A percentile compares a stretch with the other conserved stretches of the same genome.
phyloP scores from a whole-genome alignment of 75 land plant species.

The Picea sitchensis region DNA sequence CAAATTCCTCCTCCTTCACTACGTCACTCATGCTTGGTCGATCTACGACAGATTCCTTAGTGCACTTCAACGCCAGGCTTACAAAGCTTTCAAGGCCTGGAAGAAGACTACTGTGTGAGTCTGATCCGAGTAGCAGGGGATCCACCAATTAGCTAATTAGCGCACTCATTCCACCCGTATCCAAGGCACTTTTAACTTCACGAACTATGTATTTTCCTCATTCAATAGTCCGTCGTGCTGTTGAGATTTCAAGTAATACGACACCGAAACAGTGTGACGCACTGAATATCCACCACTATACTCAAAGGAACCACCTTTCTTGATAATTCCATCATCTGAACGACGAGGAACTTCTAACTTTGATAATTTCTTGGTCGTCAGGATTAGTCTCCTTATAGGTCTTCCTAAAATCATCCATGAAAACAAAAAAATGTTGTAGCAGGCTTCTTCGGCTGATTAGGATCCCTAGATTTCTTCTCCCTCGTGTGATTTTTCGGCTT shows the following conservation, averaged over 20 bases:
- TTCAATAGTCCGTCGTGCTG: conserved; percentile 56
- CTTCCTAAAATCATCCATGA: conserved; percentile 70
- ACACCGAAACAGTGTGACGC: background rate
- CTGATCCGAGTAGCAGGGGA: conserved; percentile 29
- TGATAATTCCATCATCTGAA: no score
- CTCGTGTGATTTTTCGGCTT: conserved; percentile 27
- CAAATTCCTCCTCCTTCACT: no score
- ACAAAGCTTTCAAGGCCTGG: conserved; percentile 41
- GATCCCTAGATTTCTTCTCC: conserved; percentile 37
- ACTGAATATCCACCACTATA: no score
- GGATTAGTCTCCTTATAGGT: conserved; percentile 53
- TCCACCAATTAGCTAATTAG: conserved; percentile 37
- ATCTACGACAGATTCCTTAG: conserved; percentile 45
- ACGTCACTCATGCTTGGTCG: conserved; percentile 18
- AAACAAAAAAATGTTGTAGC: conserved; percentile 50
- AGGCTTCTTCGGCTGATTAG: conserved; percentile 64
- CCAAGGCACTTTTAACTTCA: conserved; percentile 42
- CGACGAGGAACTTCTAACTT: no score
- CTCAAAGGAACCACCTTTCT: no score
- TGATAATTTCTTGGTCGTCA: conserved; percentile 23
- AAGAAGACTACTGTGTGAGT: conserved; percentile 7
- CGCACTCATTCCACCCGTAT: conserved; percentile 31
- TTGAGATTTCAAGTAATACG: conserved; percentile 70
- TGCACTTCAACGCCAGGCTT: conserved; percentile 60
- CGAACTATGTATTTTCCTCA: conserved; percentile 67